Base-by-base conservation (phyloP, 192 early-diverging fungal genomes). In the Kappamyces sp. region DNA sequence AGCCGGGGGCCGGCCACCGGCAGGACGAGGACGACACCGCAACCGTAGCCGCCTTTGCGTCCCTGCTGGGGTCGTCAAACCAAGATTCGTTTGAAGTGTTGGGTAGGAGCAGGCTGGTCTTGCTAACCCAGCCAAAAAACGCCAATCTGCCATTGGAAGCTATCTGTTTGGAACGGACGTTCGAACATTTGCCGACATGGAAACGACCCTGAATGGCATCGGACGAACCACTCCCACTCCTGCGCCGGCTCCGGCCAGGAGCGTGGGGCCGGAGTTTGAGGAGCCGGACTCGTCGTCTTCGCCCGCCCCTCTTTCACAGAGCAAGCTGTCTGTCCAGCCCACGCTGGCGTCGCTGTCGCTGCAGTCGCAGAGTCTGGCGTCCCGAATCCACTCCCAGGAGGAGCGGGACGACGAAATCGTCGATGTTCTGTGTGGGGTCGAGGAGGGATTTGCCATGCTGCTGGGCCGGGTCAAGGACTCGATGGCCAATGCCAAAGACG, bases 381-480 rank as follows among this genome's bases (percentile, higher is more conserved):
- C 32, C 37, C 1, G 39, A 6, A 14, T 11, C 40, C 12, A 32
- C 5, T 60, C 31, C 22, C 36, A 4, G 48, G 3, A 14, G 11
- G 59, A 58, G 33, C 6, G n/a, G 55, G 5, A 15, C 0, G 45
- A 61, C 47, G 9, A 62, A 43, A 31, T 57, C 31, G 8, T 22
- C 53, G 30, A 39, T 32, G 12, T 2, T 36, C 29, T 6, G 11
- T 30, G 2, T 59, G 11, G 34, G 32, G 59, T 43, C 42, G 14
- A 89, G 88, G 75, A 75, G 47, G 88, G 88, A 30, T 68, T 89
- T 34, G 66, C 71, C 11, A 66, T 82, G 37, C 66, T 89, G 35
- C 65, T 89, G 29, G 84, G 86, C 43, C 77, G 82, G 49, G 80
- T 86, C 45, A 89, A 86, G 60, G 76, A 82, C 57, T 80, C 81